Evolutionary conservation across 1,139 yeast genomes (phyloP).

Genomic region (Yarrowia galli): DNA sequence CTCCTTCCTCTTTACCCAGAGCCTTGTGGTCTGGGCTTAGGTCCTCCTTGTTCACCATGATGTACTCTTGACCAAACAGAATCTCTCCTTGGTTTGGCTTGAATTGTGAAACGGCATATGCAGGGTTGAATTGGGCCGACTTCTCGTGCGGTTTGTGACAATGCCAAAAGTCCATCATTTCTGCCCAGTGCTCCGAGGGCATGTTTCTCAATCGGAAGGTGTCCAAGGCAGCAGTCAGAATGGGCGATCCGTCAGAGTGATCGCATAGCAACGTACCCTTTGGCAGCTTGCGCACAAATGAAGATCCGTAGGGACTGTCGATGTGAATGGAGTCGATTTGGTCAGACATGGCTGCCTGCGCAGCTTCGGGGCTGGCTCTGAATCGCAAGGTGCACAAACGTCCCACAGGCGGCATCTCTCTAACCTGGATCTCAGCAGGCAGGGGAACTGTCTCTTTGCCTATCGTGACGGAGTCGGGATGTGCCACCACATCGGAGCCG

Average conservation of each 20-base stretch:
- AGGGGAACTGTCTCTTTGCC: constrained; percentile 20
- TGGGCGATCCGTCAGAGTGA: neutral
- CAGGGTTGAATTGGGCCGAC: constrained; percentile 44
- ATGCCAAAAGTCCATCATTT: constrained; percentile 97
- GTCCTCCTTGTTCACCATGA: constrained; percentile 11
- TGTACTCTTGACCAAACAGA: constrained; percentile 40
- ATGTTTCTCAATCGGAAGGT: constrained; percentile 57
- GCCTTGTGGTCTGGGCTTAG: neutral
- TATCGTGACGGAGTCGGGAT: neutral
- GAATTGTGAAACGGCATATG: constrained; percentile 51
- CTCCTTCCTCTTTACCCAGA: constrained; percentile 14
- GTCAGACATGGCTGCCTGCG: neutral
- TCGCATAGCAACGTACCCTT: neutral
- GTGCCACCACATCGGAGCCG: constrained; percentile 5
- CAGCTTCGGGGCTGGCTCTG: constrained; percentile 19
- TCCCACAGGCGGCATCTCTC: constrained; percentile 16
- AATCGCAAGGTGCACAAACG: neutral
- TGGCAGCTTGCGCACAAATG: constrained; percentile 15
- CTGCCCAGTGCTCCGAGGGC: constrained; percentile 95
- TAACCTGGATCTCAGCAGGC: constrained; percentile 14
- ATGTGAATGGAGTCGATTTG: constrained; percentile 21
- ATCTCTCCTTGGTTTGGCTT: constrained; percentile 54
- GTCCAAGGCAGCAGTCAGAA: constrained; percentile 39
- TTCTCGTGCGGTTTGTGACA: constrained; percentile 81
- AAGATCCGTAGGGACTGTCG: constrained; percentile 27